A percentile compares a stretch with the other conserved stretches of the same genome.
Evolutionary conservation across 306 rosid species (phyloP).

Genomic region (Pachyrhizus erosus): DNA sequence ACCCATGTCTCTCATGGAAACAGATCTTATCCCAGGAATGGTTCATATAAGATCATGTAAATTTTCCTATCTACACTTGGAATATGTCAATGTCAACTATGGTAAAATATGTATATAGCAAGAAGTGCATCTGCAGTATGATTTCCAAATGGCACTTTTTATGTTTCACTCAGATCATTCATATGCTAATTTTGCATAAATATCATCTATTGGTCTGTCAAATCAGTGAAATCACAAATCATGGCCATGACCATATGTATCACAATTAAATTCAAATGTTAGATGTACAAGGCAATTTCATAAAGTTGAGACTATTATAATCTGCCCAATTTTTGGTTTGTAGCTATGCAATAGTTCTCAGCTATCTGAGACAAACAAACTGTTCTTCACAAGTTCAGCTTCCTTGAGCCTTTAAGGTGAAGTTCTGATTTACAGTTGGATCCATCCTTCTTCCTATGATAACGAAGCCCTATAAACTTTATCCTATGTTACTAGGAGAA

Average conservation of each 20-base stretch:
- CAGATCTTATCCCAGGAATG: neutral
- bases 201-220: too few species aligned
- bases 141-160: neutral
- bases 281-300: neutral
- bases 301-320: neutral
- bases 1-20: neutral
- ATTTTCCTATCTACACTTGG: too few species aligned
- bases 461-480: neutral
- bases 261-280: neutral
- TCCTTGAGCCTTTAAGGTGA: neutral
- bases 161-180: neutral
- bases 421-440: neutral
- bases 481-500: neutral
- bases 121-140: too few species aligned
- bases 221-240: too few species aligned
- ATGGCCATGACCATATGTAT: too few species aligned
- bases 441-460: neutral
- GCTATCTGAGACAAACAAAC: neutral
- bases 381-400: neutral
- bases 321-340: neutral
- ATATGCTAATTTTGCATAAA: too few species aligned
- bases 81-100: too few species aligned
- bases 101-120: too few species aligned
- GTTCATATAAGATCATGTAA: neutral
- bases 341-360: neutral